Conservation (phyloP, 2,329 filamentous ascomycete species). For the Talaromyces piceae region DNA sequence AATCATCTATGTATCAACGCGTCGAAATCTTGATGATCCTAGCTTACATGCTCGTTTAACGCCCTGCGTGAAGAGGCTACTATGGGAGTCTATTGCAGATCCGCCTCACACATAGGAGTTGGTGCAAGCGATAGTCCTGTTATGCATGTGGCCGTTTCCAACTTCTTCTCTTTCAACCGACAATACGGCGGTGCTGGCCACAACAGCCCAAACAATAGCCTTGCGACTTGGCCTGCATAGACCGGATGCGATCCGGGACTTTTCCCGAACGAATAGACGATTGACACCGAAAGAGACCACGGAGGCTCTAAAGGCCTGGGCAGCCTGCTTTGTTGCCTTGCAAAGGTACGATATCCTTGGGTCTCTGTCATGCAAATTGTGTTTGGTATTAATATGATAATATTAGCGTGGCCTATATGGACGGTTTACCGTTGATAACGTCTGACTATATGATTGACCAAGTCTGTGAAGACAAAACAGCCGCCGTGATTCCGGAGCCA, state of each 20-base stretch:
- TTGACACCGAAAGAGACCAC: constrained; percentile 11
- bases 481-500: constrained; percentile 1
- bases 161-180: constrained; percentile 15
- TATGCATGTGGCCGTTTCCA: constrained; percentile 20
- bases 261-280: constrained; percentile 11
- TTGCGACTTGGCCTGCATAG: constrained; percentile 17
- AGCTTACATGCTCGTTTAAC: constrained; percentile 6
- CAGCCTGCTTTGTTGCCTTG: constrained; percentile 14
- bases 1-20: constrained; percentile 12
- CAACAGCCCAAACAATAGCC: constrained; percentile 14
- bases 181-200: constrained; percentile 13
- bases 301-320: constrained; percentile 15
- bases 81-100: constrained; percentile 15
- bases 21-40: constrained; percentile 10
- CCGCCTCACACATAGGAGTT: constrained; percentile 14
- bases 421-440: constrained; percentile 1
- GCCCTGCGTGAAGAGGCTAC: constrained; percentile 8
- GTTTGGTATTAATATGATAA: neutral
- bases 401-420: constrained; percentile 1
- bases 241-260: constrained; percentile 15
- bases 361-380: neutral
- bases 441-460: constrained; percentile 7
- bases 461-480: neutral
- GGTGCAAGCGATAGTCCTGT: constrained; percentile 16
- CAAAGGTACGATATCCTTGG: constrained; percentile 7